Evolutionary conservation across 768 basidiomycete genomes (phyloP).

Genomic region (Mycena amicta): DNA sequence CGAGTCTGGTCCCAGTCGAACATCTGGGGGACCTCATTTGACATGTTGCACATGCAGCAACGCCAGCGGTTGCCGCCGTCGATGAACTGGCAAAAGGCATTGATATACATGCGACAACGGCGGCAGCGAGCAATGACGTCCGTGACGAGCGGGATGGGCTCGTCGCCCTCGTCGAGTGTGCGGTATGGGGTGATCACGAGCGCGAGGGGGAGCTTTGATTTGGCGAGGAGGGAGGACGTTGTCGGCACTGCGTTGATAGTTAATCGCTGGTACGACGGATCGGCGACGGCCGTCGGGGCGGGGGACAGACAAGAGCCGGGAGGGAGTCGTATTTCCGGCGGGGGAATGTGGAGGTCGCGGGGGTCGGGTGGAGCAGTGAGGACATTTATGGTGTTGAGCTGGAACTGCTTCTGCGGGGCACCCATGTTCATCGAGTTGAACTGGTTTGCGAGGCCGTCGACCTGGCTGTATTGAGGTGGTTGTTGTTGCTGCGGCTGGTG

Average conservation of each 20-base stretch:
- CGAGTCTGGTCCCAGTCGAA: slow-evolving; percentile 97
- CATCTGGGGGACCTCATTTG: slow-evolving; percentile 96
- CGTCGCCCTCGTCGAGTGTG: slow-evolving; percentile 79
- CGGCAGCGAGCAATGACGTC: slow-evolving; percentile 97
- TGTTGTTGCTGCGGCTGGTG: slow-evolving; percentile 32
- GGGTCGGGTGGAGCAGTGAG: slow-evolving; percentile 93
- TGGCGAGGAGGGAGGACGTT: slow-evolving; percentile 81
- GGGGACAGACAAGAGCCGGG: slow-evolving; percentile 81
- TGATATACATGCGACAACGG: slow-evolving; percentile 95
- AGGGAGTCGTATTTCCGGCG: slow-evolving; percentile 89
- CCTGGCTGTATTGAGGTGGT: slow-evolving; percentile 38
- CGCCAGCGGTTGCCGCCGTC: slow-evolving; percentile 99
- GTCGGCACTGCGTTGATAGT: slow-evolving; percentile 95
- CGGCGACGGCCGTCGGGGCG: slow-evolving; percentile 79
- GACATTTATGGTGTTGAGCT: slow-evolving; percentile 86
- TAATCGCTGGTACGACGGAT: slow-evolving; percentile 87
- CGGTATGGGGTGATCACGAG: slow-evolving; percentile 91
- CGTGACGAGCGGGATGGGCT: slow-evolving; percentile 83
- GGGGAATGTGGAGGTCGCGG: slow-evolving; percentile 73
- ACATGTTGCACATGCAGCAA: slow-evolving; percentile 98
- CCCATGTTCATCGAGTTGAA: slow-evolving; percentile 88
- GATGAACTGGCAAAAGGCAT: slow-evolving; percentile 96
- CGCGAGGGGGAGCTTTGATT: slow-evolving; percentile 89
- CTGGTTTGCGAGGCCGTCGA: slow-evolving; percentile 77
- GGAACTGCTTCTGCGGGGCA: slow-evolving; percentile 72